A percentile compares a stretch with the other conserved stretches of the same genome.
Evolutionary conservation across 2,329 filamentous ascomycete species (phyloP).

Genomic region (Neonectria ditissima): DNA sequence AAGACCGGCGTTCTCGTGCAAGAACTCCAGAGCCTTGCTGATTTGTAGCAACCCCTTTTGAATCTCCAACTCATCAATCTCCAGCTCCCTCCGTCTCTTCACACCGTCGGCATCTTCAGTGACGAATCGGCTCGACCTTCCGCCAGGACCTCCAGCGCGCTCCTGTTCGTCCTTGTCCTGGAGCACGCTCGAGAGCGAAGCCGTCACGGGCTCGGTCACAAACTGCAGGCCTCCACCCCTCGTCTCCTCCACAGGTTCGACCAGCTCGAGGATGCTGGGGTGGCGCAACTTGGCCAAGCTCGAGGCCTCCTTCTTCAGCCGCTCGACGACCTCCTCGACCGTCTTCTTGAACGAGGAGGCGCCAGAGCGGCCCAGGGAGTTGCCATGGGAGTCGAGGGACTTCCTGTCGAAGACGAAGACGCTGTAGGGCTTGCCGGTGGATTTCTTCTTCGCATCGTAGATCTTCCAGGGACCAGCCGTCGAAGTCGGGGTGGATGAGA

Average conservation of each 20-base stretch:
- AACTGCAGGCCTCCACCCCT: constrained; percentile 93
- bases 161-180: constrained; percentile 93
- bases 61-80: constrained; percentile 97
- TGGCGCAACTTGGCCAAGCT: constrained; percentile 89
- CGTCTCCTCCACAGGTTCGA: constrained; percentile 95
- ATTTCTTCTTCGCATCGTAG: constrained; percentile 97
- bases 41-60: constrained; percentile 96
- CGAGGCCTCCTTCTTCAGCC: constrained; percentile 91
- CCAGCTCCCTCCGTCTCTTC: constrained; percentile 80
- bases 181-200: constrained; percentile 84
- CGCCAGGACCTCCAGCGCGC: constrained; percentile 72
- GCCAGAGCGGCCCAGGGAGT: constrained; percentile 53
- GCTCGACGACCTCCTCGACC: constrained; percentile 90
- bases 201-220: constrained; percentile 90
- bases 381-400: constrained; percentile 73
- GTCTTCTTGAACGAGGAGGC: constrained; percentile 80
- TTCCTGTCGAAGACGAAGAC: constrained; percentile 97
- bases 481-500: constrained; percentile 80
- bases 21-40: constrained; percentile 92
- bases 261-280: constrained; percentile 90
- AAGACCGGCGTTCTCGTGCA: constrained; percentile 93
- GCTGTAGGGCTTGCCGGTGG: constrained; percentile 87
- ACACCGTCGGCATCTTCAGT: constrained; percentile 82
- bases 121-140: constrained; percentile 81
- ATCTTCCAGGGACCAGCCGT: constrained; percentile 96